Conservation (phyloP, 2,329 filamentous ascomycete genomes). For the Aplosporella prunicola region DNA sequence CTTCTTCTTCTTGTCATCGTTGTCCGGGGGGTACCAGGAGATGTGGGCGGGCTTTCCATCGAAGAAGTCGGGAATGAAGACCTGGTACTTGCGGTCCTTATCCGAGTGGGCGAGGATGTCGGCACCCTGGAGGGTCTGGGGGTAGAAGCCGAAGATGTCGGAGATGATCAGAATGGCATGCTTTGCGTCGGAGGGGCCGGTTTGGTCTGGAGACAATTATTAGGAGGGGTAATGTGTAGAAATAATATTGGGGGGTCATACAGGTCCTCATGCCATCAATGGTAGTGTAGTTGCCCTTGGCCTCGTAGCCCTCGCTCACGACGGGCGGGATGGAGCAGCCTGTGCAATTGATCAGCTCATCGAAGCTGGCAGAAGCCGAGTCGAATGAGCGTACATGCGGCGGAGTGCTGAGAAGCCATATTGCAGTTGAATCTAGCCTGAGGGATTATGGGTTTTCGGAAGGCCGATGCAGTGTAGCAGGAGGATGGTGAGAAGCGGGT, state of each 20-base stretch:
- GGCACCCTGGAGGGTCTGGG: conserved; percentile 53
- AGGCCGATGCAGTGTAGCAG: background rate
- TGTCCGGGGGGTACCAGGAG: conserved; percentile 51
- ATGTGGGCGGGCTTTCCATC: conserved; percentile 60
- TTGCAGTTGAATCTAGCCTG: conserved; percentile 1
- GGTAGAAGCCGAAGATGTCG: conserved; percentile 57
- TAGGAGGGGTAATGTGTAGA: background rate
- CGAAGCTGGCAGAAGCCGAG: background rate
- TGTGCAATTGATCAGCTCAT: conserved; percentile 6
- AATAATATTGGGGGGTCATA: conserved; percentile 20
- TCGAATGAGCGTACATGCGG: conserved; percentile 9
- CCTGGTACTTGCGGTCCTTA: conserved; percentile 65
- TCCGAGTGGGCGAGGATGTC: conserved; percentile 52
- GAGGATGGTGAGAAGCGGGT: background rate
- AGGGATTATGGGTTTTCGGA: background rate
- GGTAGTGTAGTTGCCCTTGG: conserved; percentile 50
- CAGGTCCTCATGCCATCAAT: conserved; percentile 54
- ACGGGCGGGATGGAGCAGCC: conserved; percentile 44
- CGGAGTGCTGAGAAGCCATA: conserved; percentile 11
- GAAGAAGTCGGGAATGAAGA: conserved; percentile 91
- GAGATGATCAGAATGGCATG: conserved; percentile 50
- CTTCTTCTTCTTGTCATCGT: conserved; percentile 50
- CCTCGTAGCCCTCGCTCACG: conserved; percentile 41
- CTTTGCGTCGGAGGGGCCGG: conserved; percentile 46
- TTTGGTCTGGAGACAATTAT: conserved; percentile 36